These are phyloP conservation scores for Pythium monospermum DNA, from an alignment of 352 stramenopile genomes.

Conservation along the genomic window DNA sequence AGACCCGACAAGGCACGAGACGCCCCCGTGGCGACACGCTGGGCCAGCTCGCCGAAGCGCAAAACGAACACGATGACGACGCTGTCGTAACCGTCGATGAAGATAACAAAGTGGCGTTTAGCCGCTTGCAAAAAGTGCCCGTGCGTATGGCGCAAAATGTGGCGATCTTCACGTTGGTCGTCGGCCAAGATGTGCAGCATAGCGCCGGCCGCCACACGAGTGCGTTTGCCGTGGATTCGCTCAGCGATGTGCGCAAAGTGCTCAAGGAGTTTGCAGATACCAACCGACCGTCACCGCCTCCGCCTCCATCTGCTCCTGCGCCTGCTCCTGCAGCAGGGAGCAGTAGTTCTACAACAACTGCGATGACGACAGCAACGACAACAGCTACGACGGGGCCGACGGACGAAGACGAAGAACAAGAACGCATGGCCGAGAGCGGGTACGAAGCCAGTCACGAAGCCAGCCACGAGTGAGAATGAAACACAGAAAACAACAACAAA, in stretches of 20 bases:
- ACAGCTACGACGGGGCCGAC: background rate
- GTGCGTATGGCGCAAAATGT: slow-evolving; percentile 60
- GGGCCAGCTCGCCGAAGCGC: slow-evolving; percentile 8
- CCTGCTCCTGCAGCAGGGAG: too few species aligned
- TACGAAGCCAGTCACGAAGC: too few species aligned
- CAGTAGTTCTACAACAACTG: too few species aligned
- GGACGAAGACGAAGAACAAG: too few species aligned
- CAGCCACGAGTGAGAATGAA: slow-evolving; percentile 2
- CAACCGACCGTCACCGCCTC: background rate
- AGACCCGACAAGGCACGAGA: slow-evolving; percentile 2
- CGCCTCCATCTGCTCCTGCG: too few species aligned
- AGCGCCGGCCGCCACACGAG: slow-evolving; percentile 47
- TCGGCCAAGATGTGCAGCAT: slow-evolving; percentile 61
- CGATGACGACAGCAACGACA: too few species aligned
- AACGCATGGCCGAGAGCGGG: slow-evolving; percentile 9
- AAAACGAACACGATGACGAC: slow-evolving; percentile 35
- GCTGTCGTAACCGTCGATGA: slow-evolving; percentile 38
- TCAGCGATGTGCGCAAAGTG: slow-evolving; percentile 64
- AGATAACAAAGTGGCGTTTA: slow-evolving; percentile 79
- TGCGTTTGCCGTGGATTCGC: slow-evolving; percentile 60
- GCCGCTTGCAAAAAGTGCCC: slow-evolving; percentile 66
- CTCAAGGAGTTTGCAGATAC: slow-evolving; percentile 58
- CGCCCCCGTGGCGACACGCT: slow-evolving; percentile 1
- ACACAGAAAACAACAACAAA: too few species aligned
- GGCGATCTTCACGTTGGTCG: slow-evolving; percentile 65